Evolutionary conservation across 768 basidiomycete genomes (phyloP), one percentile per base, ranked within the genome.

Genomic region (Leucosporidium scottii): DNA sequence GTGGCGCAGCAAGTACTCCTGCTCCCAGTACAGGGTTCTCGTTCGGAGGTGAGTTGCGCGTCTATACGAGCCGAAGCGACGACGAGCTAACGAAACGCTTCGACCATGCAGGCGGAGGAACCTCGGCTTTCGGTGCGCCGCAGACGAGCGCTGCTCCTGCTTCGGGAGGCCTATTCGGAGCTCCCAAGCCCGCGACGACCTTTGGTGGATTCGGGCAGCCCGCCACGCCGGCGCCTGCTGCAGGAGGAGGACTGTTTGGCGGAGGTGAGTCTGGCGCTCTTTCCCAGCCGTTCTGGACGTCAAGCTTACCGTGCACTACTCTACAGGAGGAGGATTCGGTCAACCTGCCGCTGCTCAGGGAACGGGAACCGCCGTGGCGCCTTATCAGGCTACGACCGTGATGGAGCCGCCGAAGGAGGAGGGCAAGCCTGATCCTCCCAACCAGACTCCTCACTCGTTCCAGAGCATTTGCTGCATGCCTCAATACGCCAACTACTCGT

Each of bases 381-480:
- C 67, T 18, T 72, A 69, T 53, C 49, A 61, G 50, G 0, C 68
- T 18, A 72, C 71, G 31, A 66, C 65, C 21, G 65, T 72, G 31
- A 54, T 66, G 47, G 71, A 72, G 60, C 71, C 71, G 39, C 71
- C 36, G n/a, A 34, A 59, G 21, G 65, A 69, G n/a, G 68, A 72
- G 51, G 65, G 62, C 50, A 68, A 72, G 65, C 67, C 71, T 28
- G 59, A 67, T 28, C 67, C 67, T 9, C 36, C 71, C 13, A 69
- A 61, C 59, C 67, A 69, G 62, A 66, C 67, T 6, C 47, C 67
- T 6, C 80, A 87, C 51, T 87, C 89, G 68, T 94, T 88, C 77
- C 91, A 93, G 78, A 84, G 86, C 48, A 91, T 91, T 62, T 84
- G 86, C 23, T 87, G 86, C 70, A 90, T 88, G 83, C 88, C 88